Base-by-base conservation (phyloP, 805 yeast genomes). In the Candida sithepensis region DNA sequence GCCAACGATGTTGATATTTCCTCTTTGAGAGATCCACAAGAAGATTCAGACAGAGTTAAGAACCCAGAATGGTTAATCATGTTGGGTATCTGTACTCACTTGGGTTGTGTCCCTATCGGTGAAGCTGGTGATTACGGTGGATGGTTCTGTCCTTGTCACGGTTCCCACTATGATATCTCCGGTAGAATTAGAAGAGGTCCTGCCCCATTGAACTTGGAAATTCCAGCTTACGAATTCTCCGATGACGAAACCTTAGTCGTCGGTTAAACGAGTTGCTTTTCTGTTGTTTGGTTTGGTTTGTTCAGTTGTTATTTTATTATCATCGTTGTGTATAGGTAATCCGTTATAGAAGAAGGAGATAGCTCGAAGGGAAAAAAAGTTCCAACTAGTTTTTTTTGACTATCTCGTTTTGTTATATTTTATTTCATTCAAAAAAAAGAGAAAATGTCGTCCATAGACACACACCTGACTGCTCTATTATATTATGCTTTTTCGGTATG, bases 71-170 rank as follows among this genome's bases (percentile, higher is more conserved):
- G 99, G 99, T 82, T 94, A 68, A 81, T 94, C 71, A 94, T 94
- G 99, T 73, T 94, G 75, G 99, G 99, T 77, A 92, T 94, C 71
- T 94, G 99, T 81, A 94, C 99, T 59, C 99, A 94, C 73, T 84
- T 94, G 79, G 99, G 99, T 72, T 94, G 99, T 85, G 99, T 94
- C 54, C 99, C 99, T 60, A 94, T 94, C 66, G 99, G 99, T 70
- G 98, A 94, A 78, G 85, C 97, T 59, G 99, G 99, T 76, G 99
- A 94, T 74, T 94, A 81, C 64, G 98, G 97, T 71, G 99, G 99
- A 71, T 94, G 99, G 99, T 94, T 94, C 92, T 94, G 99, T 75
- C 99, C 99, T 58, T 94, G 99, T 79, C 99, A 95, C 81, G 99
- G 99, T 82, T 92, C 98, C 68, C 99, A 95, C 74, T 94, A 94